These are phyloP conservation scores for Eucalyptus curtisii DNA, from an alignment of 345 rosid genomes.

Conservation along the genomic window DNA sequence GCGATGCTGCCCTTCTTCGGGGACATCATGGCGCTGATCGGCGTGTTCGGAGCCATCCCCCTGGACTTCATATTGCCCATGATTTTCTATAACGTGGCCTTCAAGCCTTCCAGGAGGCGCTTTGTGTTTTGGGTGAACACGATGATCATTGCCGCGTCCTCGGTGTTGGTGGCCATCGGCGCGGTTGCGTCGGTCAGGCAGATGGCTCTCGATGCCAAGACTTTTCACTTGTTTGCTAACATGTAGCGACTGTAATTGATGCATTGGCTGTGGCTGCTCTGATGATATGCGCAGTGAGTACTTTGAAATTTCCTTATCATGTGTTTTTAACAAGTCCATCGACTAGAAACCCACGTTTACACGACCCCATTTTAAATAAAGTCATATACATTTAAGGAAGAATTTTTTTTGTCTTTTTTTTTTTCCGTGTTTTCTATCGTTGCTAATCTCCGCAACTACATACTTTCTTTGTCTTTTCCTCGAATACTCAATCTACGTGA, in stretches of 20 bases:
- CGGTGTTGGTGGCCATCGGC: conserved; percentile 12
- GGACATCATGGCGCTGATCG: conserved; percentile 33
- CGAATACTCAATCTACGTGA: neutral
- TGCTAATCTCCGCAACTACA: neutral
- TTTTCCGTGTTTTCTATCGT: neutral
- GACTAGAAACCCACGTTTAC: neutral
- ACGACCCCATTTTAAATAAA: neutral
- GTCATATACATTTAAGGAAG: neutral
- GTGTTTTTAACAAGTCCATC: neutral
- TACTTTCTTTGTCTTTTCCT: neutral
- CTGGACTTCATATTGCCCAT: conserved; percentile 33
- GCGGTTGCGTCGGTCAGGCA: conserved; percentile 32
- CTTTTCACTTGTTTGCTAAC: conserved; percentile 25
- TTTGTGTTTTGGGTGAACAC: conserved; percentile 25
- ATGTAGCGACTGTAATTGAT: neutral
- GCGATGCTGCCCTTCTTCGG: conserved; percentile 49
- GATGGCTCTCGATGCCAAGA: conserved; percentile 31
- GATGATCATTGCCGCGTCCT: conserved; percentile 9
- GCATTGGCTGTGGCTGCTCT: too few relatives aligned
- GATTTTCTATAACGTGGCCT: conserved; percentile 27
- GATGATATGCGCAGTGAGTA: neutral
- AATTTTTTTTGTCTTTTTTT: neutral
- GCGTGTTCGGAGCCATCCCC: conserved; percentile 38
- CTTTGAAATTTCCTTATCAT: neutral
- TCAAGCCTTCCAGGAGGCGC: conserved; percentile 31